These are phyloP conservation scores for Cercospora sp. DNA, from an alignment of 2,329 filamentous ascomycete species.

Conservation along the genomic window DNA sequence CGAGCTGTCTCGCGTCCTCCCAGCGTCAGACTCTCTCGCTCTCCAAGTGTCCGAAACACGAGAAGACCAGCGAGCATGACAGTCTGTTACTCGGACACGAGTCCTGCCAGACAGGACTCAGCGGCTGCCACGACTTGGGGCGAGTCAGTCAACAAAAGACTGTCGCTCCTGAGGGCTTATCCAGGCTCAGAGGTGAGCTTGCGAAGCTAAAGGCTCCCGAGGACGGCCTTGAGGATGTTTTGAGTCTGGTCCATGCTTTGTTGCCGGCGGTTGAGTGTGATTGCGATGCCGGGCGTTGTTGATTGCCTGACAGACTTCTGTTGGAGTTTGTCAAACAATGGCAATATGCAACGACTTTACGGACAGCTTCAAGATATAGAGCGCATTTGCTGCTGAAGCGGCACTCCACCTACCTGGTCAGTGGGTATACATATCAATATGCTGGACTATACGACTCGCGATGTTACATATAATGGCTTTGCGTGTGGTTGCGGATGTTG, in stretches of 20 bases:
- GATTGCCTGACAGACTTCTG: background rate
- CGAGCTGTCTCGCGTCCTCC: background rate
- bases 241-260: background rate
- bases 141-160: constrained; percentile 7
- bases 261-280: background rate
- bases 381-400: background rate
- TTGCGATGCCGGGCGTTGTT: background rate
- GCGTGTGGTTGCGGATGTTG: background rate
- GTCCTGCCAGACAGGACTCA: background rate
- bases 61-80: background rate
- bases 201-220: background rate
- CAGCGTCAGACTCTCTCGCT: background rate
- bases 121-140: background rate
- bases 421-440: background rate
- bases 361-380: background rate
- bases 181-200: constrained; percentile 6
- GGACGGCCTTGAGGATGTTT: background rate
- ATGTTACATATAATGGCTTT: background rate
- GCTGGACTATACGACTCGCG: background rate
- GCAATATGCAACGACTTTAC: background rate
- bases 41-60: background rate
- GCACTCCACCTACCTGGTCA: background rate
- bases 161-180: background rate
- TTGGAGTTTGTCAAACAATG: background rate
- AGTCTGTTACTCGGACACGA: background rate